Conservation (phyloP, 805 yeast species). For the Cyberlindnera bimundalis region DNA sequence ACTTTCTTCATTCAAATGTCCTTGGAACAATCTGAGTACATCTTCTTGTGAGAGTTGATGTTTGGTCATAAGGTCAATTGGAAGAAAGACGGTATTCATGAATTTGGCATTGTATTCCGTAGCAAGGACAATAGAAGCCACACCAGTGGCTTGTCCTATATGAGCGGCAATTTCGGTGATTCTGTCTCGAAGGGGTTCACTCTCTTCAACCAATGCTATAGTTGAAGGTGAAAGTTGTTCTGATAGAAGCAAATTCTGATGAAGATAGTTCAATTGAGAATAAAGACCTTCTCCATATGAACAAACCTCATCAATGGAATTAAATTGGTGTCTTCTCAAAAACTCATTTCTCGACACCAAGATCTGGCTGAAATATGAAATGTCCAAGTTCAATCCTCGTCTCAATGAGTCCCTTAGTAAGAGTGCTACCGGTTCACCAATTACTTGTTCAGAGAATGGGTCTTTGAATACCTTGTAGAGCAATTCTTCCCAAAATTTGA, state of each 20-base stretch:
- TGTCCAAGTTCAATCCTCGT: slow-evolving; percentile 48
- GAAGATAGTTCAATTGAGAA: slow-evolving; percentile 68
- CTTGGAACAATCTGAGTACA: slow-evolving; percentile 43
- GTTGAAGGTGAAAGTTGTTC: slow-evolving; percentile 56
- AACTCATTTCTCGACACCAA: slow-evolving; percentile 56
- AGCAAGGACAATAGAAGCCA: slow-evolving; percentile 62
- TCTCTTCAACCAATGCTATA: slow-evolving; percentile 43
- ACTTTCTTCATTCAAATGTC: slow-evolving; percentile 16
- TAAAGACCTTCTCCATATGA: slow-evolving; percentile 77
- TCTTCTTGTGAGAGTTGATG: slow-evolving; percentile 61
- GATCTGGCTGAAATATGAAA: slow-evolving; percentile 54
- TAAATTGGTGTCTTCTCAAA: slow-evolving; percentile 43
- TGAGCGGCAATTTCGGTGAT: slow-evolving; percentile 70
- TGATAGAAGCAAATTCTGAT: slow-evolving; percentile 57
- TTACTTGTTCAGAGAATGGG: slow-evolving; percentile 33
- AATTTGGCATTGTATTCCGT: slow-evolving; percentile 50
- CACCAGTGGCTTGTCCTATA: slow-evolving; percentile 76
- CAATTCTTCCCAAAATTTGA: slow-evolving; percentile 72
- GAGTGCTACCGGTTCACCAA: slow-evolving; percentile 65
- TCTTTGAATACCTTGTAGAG: slow-evolving; percentile 43
- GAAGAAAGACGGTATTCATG: slow-evolving; percentile 48
- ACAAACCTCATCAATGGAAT: slow-evolving; percentile 54
- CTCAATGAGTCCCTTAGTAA: slow-evolving; percentile 51
- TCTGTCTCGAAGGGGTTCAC: slow-evolving; percentile 39
- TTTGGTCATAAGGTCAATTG: slow-evolving; percentile 55